These are phyloP conservation scores for Leccinum disarticulatum DNA, from an alignment of 768 basidiomycete species.

Conservation along the genomic window DNA sequence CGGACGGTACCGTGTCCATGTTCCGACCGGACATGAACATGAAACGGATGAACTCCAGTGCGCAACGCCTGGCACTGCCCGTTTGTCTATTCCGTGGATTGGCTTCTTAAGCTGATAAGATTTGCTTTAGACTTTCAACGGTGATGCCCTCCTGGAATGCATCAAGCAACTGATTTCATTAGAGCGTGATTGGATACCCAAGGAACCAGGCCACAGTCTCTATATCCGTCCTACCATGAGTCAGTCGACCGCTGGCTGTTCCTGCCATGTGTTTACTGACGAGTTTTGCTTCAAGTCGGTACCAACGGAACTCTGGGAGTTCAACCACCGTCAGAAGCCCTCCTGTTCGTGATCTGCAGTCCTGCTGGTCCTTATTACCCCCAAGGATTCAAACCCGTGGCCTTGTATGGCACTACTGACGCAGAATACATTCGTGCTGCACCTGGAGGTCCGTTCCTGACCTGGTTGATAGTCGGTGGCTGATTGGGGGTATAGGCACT, in stretches of 20 bases:
- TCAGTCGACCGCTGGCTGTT: conserved; percentile 19
- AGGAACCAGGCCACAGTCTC: conserved; percentile 82
- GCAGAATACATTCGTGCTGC: conserved; percentile 75
- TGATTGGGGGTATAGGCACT: conserved; percentile 50
- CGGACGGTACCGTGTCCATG: conserved; percentile 69
- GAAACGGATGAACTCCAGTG: conserved; percentile 90
- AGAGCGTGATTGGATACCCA: conserved; percentile 91
- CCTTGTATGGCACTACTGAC: conserved; percentile 75
- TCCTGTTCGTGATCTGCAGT: conserved; percentile 63
- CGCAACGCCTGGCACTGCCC: conserved; percentile 72
- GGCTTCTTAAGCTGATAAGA: conserved; percentile 4
- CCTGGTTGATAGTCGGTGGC: background rate
- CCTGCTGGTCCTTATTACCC: conserved; percentile 80
- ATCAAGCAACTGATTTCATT: conserved; percentile 84
- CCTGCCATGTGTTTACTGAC: conserved; percentile 5
- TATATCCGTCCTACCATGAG: conserved; percentile 86
- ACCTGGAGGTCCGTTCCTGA: conserved; percentile 60
- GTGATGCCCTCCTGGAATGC: conserved; percentile 67
- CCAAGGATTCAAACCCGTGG: conserved; percentile 86
- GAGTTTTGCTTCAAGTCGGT: conserved; percentile 55
- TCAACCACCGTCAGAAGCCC: conserved; percentile 64
- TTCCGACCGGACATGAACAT: conserved; percentile 98
- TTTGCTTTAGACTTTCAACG: conserved; percentile 65
- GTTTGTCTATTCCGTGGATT: conserved; percentile 38
- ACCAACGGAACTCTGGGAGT: conserved; percentile 51